Percentiles rank a stretch among this genome's conserved stretches.
Evolutionary conservation across 169 alveolate genomes (phyloP).

Genomic region (Plasmodium reichenowi): DNA sequence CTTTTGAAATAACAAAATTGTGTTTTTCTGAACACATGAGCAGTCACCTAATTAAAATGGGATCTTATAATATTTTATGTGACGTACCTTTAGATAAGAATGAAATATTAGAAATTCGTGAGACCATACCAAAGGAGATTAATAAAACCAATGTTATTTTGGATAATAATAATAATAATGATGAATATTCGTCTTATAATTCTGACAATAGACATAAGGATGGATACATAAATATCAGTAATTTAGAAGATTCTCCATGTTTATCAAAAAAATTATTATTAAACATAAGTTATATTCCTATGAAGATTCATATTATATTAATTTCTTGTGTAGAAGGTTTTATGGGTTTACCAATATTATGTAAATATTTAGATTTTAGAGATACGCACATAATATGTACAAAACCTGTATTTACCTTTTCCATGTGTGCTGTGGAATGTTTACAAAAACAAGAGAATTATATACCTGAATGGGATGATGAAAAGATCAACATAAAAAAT

Average conservation of each 20-base stretch:
- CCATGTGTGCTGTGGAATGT: conserved; percentile 49
- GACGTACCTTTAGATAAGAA: conserved; percentile 46
- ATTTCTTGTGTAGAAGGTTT: conserved; percentile 64
- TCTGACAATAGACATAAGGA: conserved; percentile 6
- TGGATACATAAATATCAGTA: conserved; percentile 29
- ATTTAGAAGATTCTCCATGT: conserved; percentile 13
- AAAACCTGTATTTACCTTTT: conserved; percentile 38
- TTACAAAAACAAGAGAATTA: conserved; percentile 56
- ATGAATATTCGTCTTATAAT: background rate
- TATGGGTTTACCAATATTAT: conserved; percentile 73
- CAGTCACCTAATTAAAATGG: conserved; percentile 62
- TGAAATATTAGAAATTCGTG: conserved; percentile 17
- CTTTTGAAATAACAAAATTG: conserved; percentile 52
- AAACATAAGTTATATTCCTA: conserved; percentile 57
- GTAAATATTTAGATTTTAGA: conserved; percentile 59
- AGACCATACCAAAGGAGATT: too few relatives aligned
- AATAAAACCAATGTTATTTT: background rate
- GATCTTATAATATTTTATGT: conserved; percentile 59
- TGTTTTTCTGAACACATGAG: conserved; percentile 36
- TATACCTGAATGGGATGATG: conserved; percentile 52
- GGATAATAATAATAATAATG: too few relatives aligned
- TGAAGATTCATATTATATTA: conserved; percentile 71
- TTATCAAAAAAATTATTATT: conserved; percentile 36
- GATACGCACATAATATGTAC: conserved; percentile 65
- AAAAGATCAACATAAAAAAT: background rate